Evolutionary conservation across 129 eudicot genomes (phyloP).

Genomic region (Flaveria sonorensis): DNA sequence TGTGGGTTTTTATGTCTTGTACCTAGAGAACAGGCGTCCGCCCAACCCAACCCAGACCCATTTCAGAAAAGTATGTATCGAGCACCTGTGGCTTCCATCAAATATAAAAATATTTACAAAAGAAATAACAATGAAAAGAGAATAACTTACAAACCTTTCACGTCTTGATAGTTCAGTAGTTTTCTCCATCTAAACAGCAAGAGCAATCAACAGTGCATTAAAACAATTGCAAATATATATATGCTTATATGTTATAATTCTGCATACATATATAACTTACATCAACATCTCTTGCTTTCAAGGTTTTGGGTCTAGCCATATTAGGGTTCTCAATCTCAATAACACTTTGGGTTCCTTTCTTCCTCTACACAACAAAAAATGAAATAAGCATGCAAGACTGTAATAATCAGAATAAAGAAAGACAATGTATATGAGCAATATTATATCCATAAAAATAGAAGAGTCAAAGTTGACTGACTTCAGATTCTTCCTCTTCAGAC

Average conservation of each 20-base stretch:
- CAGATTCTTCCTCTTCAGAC: slow-evolving; percentile 70
- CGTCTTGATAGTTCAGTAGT: slow-evolving; percentile 92
- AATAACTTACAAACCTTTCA: slow-evolving; percentile 60
- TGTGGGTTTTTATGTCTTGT: background rate
- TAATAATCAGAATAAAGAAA: background rate
- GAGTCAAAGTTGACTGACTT: slow-evolving; percentile 47
- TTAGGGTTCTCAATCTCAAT: slow-evolving; percentile 93
- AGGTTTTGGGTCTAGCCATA: slow-evolving; percentile 76
- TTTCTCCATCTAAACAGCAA: slow-evolving; percentile 65
- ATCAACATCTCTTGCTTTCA: slow-evolving; percentile 88
- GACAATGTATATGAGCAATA: background rate
- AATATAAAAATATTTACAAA: background rate
- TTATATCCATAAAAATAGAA: background rate
- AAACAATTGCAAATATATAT: background rate
- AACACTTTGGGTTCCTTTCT: slow-evolving; percentile 78
- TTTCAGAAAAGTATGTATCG: background rate
- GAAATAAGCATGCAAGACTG: background rate
- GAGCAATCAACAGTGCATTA: background rate
- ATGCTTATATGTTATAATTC: background rate
- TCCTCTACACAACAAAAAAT: slow-evolving; percentile 42
- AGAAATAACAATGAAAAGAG: background rate
- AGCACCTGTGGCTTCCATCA: background rate
- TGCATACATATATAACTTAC: slow-evolving; percentile 41
- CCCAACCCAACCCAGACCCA: background rate
- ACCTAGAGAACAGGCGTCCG: background rate